These are phyloP conservation scores for Forsythia viridissima DNA, from an alignment of 257 asterid genomes.

Conservation along the genomic window DNA sequence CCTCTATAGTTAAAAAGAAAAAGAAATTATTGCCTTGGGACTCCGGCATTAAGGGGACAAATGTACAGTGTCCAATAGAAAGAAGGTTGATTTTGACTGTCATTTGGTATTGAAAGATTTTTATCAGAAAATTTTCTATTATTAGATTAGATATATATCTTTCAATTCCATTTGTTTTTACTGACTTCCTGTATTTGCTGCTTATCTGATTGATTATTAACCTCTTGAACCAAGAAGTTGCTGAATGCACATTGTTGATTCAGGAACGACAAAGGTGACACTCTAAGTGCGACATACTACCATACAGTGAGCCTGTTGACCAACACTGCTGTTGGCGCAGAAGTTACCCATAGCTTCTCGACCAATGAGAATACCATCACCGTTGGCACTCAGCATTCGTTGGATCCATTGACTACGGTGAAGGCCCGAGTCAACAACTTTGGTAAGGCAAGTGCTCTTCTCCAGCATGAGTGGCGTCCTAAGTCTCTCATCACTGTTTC, in stretches of 20 bases:
- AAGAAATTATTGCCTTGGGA: too few relatives aligned
- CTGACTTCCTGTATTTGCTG: not conserved
- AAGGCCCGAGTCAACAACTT: conserved; percentile 53
- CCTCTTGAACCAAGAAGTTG: not conserved
- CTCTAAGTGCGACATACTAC: conserved; percentile 51
- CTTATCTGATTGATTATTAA: not conserved
- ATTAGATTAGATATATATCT: not conserved
- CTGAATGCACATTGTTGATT: not conserved
- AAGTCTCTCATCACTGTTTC: conserved; percentile 56
- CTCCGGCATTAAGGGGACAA: too few relatives aligned
- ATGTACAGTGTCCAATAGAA: not conserved
- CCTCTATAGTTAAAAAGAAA: too few relatives aligned
- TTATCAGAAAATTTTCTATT: not conserved
- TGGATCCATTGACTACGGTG: conserved; percentile 54
- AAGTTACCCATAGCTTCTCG: conserved; percentile 52
- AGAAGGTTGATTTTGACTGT: not conserved
- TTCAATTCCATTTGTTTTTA: not conserved
- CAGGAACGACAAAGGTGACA: conserved; percentile 62
- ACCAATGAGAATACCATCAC: conserved; percentile 54
- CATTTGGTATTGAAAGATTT: not conserved
- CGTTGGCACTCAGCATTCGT: conserved; percentile 46
- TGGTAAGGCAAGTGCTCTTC: conserved; percentile 56
- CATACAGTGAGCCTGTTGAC: conserved; percentile 46
- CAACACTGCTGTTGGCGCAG: conserved; percentile 62
- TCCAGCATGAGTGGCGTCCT: conserved; percentile 69